phyloP scores from a whole-genome alignment of 2,329 filamentous ascomycete species.

The Ascochyta fabae region DNA sequence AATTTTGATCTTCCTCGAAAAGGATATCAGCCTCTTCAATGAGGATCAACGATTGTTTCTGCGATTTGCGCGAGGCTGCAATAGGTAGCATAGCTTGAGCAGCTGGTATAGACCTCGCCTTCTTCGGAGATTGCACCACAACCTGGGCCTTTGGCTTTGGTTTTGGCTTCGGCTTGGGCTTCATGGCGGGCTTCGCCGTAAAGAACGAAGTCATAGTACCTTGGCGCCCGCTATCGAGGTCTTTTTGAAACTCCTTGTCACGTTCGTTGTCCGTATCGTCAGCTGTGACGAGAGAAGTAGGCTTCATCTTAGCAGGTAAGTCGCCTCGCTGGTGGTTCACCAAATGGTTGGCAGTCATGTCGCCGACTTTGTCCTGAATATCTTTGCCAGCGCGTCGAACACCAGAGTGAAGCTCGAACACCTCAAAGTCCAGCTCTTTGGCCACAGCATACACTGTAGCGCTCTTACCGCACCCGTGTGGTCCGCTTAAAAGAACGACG shows the following conservation, averaged over 20 bases:
- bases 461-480: constrained; percentile 90
- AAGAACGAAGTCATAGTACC: constrained; percentile 84
- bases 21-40: constrained; percentile 93
- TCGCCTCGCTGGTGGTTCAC: constrained; percentile 62
- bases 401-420: constrained; percentile 92
- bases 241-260: constrained; percentile 59
- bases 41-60: constrained; percentile 93
- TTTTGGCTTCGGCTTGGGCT: constrained; percentile 27
- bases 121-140: constrained; percentile 20
- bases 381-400: constrained; percentile 87
- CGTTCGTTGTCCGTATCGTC: constrained; percentile 49
- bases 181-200: constrained; percentile 52
- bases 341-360: constrained; percentile 96
- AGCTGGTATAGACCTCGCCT: constrained; percentile 6
- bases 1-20: constrained; percentile 94
- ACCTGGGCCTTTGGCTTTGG: constrained; percentile 20
- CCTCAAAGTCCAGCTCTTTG: constrained; percentile 87
- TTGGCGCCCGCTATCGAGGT: constrained; percentile 73
- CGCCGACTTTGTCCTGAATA: constrained; percentile 87
- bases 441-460: constrained; percentile 91
- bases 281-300: constrained; percentile 13
- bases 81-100: constrained; percentile 33
- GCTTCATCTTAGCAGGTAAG: constrained; percentile 31
- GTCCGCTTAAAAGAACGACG: constrained; percentile 85
- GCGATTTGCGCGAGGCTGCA: constrained; percentile 52